A percentile compares a stretch with the other conserved stretches of the same genome.
These are phyloP conservation scores for Cryphonectria naterciae DNA, from an alignment of 2,329 filamentous ascomycete species.

Conservation along the genomic window DNA sequence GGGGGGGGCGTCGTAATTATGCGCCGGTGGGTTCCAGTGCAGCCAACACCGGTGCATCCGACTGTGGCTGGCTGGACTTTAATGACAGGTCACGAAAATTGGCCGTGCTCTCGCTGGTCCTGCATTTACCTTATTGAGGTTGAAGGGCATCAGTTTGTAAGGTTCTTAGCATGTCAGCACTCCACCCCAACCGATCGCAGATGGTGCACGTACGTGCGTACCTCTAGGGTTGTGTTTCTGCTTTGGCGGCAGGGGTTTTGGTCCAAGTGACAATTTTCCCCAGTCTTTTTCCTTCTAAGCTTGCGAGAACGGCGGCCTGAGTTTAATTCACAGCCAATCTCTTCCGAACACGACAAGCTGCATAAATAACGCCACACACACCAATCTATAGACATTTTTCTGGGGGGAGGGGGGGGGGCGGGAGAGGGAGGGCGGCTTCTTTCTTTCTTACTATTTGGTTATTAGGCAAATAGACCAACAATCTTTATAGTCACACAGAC, in stretches of 20 bases:
- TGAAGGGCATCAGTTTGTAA: neutral
- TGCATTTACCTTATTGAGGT: neutral
- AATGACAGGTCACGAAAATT: constrained; percentile 4
- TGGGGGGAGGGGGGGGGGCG: no score
- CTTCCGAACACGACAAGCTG: constrained; percentile 14
- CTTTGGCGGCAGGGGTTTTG: neutral
- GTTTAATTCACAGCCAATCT: constrained; percentile 6
- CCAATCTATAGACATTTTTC: neutral
- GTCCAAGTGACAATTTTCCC: neutral
- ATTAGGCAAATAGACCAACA: neutral
- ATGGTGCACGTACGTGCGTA: neutral
- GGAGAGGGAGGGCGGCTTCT: no score
- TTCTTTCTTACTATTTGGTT: neutral
- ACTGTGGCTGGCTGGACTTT: constrained; percentile 1
- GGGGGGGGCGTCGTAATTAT: neutral
- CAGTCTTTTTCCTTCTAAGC: neutral
- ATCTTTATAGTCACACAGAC: neutral
- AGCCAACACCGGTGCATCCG: constrained; percentile 5
- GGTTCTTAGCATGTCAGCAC: constrained; percentile 1
- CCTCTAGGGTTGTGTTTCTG: neutral
- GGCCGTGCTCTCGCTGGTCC: neutral
- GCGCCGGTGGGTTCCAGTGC: constrained; percentile 8
- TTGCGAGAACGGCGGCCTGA: constrained; percentile 10
- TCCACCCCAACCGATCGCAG: neutral
- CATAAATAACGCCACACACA: neutral